Evolutionary conservation across 768 basidiomycete genomes (phyloP).

Genomic region (Favolaschia claudopus): DNA sequence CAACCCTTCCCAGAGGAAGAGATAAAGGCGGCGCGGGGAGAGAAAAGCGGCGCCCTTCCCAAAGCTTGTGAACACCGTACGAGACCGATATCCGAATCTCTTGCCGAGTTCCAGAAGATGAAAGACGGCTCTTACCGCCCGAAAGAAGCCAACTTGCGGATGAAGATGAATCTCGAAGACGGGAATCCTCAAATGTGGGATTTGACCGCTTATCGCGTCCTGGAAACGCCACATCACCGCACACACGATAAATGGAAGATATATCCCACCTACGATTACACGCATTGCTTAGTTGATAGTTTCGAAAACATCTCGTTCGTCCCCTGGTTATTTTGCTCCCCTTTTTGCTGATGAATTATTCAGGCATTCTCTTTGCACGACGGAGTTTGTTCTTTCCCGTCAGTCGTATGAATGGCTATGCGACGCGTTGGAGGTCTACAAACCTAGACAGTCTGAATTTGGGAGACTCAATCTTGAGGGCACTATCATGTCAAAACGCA

Average conservation of each 20-base stretch:
- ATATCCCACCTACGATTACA: slow-evolving; percentile 99
- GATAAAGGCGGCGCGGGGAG: slow-evolving; percentile 88
- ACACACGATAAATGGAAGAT: slow-evolving; percentile 95
- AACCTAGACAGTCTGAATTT: slow-evolving; percentile 96
- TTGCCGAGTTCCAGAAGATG: slow-evolving; percentile 92
- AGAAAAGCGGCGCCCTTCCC: slow-evolving; percentile 75
- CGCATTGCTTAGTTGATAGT: slow-evolving; percentile 97
- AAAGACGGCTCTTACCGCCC: slow-evolving; percentile 88
- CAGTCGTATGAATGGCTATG: slow-evolving; percentile 99
- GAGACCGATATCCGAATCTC: slow-evolving; percentile 86
- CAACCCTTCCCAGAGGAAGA: slow-evolving; percentile 74
- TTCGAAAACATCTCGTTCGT: slow-evolving; percentile 99
- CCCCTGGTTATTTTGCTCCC: not conserved
- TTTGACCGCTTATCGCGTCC: slow-evolving; percentile 92
- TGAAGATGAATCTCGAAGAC: slow-evolving; percentile 95
- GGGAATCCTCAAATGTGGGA: slow-evolving; percentile 99
- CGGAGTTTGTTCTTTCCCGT: slow-evolving; percentile 93
- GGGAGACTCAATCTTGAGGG: slow-evolving; percentile 93
- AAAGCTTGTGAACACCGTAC: slow-evolving; percentile 87
- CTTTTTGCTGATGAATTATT: slow-evolving; percentile 4
- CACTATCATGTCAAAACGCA: slow-evolving; percentile 96
- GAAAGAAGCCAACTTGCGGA: slow-evolving; percentile 91
- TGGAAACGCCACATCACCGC: slow-evolving; percentile 90
- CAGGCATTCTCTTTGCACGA: slow-evolving; percentile 96
- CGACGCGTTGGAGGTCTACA: slow-evolving; percentile 96